Base-by-base conservation (phyloP, 2,329 filamentous ascomycete species). In the Trichophyton benhamiae region DNA sequence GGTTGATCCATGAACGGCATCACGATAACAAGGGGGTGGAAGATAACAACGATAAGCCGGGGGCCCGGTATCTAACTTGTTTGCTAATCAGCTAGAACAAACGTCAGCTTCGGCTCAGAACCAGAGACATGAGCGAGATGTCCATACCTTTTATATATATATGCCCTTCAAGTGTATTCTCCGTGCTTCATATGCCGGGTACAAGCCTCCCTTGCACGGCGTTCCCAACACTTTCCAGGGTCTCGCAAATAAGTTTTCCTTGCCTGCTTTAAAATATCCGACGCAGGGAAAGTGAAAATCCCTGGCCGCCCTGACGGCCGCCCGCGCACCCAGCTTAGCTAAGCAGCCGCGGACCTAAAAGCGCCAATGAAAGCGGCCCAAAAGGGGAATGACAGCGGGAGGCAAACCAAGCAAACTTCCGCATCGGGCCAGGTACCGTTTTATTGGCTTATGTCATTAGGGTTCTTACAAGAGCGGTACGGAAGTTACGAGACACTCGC, bases 1-100 rank as follows among this genome's bases (percentile, higher is more conserved):
- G 53, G 25, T 33, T 63, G 41, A 48, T 63, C 60, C 17, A 62
- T 62, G 49, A 58, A 63, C 22, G 63, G 59, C 64, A 66, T 65
- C n/a, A 36, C 59, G 57, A 44, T 22, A 22, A 52, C 44, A 20
- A 38, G 9, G 8, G 60, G n/a, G 15, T 49, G 27, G 8, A 20
- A 11, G 36, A 59, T 33, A 38, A 58, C 20, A n/a, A 42, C 7
- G 53, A 41, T 13, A 38, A 38, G 33, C 33, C 33, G 33, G 9
- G 33, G 33, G 11, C 11, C 3, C 11, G 11, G 33, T 38, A 38
- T 38, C 33, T 13, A 38, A 13, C 33, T 9, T 13, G 33, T 9
- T 3, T 38, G 33, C 2, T 38, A 38, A 13, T 38, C 9, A 38
- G 11, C 33, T 38, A 38, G 33, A 38, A 13, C 33, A 38, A 38